Conservation (phyloP, 768 basidiomycete genomes). For the Boletus eberwhitei region DNA sequence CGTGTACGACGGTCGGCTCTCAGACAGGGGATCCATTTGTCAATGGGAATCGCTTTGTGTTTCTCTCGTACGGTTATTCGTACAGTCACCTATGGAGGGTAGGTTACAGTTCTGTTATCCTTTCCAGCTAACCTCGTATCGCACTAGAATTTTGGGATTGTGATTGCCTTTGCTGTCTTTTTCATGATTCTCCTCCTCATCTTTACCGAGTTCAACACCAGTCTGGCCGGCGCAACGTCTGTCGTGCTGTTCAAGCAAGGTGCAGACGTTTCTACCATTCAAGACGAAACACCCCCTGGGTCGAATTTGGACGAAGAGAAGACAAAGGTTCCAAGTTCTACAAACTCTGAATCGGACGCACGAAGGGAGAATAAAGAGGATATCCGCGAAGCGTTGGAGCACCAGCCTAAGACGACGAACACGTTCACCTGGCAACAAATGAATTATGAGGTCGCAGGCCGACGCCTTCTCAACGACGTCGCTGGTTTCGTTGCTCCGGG, state of each 20-base stretch:
- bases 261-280: constrained; percentile 26
- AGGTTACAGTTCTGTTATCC: constrained; percentile 5
- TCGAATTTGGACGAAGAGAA: constrained; percentile 32
- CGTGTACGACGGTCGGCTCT: constrained; percentile 71
- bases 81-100: constrained; percentile 49
- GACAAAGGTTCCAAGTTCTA: constrained; percentile 9
- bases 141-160: constrained; percentile 64
- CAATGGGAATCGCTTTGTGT: constrained; percentile 55
- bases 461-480: constrained; percentile 63
- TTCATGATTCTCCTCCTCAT: constrained; percentile 56
- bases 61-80: constrained; percentile 41
- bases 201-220: constrained; percentile 55
- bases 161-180: constrained; percentile 57
- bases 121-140: neutral
- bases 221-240: constrained; percentile 32
- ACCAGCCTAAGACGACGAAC: constrained; percentile 38
- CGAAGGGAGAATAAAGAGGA: constrained; percentile 15
- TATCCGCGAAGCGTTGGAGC: constrained; percentile 34
- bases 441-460: constrained; percentile 60
- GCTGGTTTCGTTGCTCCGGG: constrained; percentile 82
- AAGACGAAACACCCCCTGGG: neutral
- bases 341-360: constrained; percentile 6
- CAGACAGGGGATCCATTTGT: constrained; percentile 58
- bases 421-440: constrained; percentile 81
- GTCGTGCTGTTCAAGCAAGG: constrained; percentile 69